A percentile compares a stretch with the other conserved stretches of the same genome.
These are phyloP conservation scores for Groenewaldozyma tartarivorans DNA, from an alignment of 805 yeast genomes.

Conservation along the genomic window DNA sequence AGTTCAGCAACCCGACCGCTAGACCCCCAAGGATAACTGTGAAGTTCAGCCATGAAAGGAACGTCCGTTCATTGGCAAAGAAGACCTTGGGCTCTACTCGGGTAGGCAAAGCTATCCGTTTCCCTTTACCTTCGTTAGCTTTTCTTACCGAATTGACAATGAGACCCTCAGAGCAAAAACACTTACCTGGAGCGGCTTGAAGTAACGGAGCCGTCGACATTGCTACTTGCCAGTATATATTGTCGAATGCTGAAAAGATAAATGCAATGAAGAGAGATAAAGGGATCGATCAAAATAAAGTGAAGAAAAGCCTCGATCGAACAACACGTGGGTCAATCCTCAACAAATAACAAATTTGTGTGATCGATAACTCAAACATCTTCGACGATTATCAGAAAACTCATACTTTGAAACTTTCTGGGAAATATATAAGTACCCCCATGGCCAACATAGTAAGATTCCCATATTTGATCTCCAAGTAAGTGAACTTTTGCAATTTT, in stretches of 20 bases:
- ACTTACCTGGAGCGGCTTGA: constrained; percentile 60
- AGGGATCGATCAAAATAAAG: too few species aligned
- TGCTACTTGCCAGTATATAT: not conserved
- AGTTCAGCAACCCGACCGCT: constrained; percentile 91
- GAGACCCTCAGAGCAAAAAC: not conserved
- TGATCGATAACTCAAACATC: too few species aligned
- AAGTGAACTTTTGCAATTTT: not conserved
- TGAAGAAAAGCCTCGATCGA: too few species aligned
- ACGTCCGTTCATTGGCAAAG: constrained; percentile 98
- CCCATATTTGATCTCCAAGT: not conserved
- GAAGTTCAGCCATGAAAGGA: constrained; percentile 95
- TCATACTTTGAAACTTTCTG: too few species aligned
- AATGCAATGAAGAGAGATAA: too few species aligned
- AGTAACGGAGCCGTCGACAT: constrained; percentile 68
- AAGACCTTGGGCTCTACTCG: constrained; percentile 98
- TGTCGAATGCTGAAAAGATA: not conserved
- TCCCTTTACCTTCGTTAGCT: constrained; percentile 32
- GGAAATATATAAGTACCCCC: too few species aligned
- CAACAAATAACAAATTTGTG: too few species aligned
- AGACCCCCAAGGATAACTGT: constrained; percentile 96
- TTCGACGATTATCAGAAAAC: too few species aligned
- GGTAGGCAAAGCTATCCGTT: constrained; percentile 95
- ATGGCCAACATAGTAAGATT: not conserved
- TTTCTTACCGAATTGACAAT: not conserved
- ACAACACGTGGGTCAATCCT: too few species aligned